Percentiles rank a stretch among this genome's conserved stretches.
These are phyloP conservation scores for Fusarium bulbicola DNA, from an alignment of 2,329 filamentous ascomycete species.

Conservation along the genomic window DNA sequence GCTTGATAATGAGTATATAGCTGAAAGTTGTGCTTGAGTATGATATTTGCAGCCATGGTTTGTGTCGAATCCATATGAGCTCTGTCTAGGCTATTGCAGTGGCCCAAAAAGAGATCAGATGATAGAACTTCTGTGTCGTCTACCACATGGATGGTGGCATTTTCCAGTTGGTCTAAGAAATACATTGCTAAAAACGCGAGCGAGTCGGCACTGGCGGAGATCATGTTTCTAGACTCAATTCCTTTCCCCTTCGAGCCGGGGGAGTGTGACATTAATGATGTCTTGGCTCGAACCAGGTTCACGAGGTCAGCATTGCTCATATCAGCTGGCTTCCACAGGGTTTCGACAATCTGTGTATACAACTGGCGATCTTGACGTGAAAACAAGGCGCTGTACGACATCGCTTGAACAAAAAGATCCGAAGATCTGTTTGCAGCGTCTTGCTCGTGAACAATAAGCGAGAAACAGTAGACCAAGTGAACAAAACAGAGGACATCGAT, in stretches of 20 bases:
- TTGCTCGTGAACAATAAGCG: conserved; percentile 56
- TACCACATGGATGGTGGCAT: conserved; percentile 48
- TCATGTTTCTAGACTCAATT: conserved; percentile 47
- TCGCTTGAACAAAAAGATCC: conserved; percentile 57
- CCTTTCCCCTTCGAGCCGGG: conserved; percentile 56
- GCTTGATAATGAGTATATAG: conserved; percentile 45
- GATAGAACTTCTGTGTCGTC: conserved; percentile 46
- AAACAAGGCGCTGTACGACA: conserved; percentile 56
- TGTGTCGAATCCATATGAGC: conserved; percentile 46
- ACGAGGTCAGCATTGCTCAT: conserved; percentile 45
- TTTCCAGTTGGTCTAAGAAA: conserved; percentile 64
- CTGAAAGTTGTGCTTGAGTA: conserved; percentile 50
- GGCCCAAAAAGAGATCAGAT: conserved; percentile 55
- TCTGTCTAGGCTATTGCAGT: conserved; percentile 46
- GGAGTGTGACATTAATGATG: conserved; percentile 28
- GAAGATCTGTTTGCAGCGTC: conserved; percentile 48
- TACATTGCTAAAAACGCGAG: conserved; percentile 54
- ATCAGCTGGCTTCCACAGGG: conserved; percentile 59
- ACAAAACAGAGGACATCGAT: conserved; percentile 60
- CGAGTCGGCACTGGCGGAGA: conserved; percentile 45
- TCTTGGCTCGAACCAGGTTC: conserved; percentile 38
- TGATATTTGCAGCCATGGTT: conserved; percentile 46
- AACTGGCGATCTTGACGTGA: conserved; percentile 46
- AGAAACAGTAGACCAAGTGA: conserved; percentile 62
- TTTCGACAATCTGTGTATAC: conserved; percentile 56